Percentiles rank a stretch among this genome's conserved stretches.
Conservation (phyloP, 768 basidiomycete species). For the Coprinellus micaceus region DNA sequence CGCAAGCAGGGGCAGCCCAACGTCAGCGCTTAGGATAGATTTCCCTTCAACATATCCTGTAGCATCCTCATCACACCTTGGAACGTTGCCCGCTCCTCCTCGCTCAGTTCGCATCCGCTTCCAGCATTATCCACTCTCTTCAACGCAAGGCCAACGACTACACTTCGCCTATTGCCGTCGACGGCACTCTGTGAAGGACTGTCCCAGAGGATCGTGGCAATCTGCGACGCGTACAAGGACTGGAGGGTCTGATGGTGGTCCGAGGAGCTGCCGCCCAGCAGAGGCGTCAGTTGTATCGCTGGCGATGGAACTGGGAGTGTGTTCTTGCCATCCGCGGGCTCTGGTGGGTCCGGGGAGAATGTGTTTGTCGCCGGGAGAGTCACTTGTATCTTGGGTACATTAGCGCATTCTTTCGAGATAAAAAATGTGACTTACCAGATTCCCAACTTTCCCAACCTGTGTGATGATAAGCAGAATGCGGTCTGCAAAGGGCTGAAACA, state of each 20-base stretch:
- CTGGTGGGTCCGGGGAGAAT: conserved; percentile 38
- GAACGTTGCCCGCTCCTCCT: conserved; percentile 44
- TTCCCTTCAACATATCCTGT: conserved; percentile 27
- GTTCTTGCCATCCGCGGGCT: conserved; percentile 28
- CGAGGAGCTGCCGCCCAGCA: conserved; percentile 74
- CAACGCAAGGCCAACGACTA: conserved; percentile 77
- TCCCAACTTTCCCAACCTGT: conserved; percentile 88
- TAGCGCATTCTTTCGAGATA: conserved; percentile 1
- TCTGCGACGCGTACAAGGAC: conserved; percentile 80
- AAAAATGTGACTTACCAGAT: conserved; percentile 49
- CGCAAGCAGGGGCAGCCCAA: conserved; percentile 27
- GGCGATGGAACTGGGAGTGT: conserved; percentile 60
- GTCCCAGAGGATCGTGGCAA: conserved; percentile 81
- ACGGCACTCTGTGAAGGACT: conserved; percentile 38
- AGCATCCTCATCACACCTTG: conserved; percentile 48
- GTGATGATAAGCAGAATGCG: conserved; percentile 83
- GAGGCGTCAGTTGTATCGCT: conserved; percentile 68
- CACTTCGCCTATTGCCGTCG: conserved; percentile 46
- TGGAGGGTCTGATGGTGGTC: conserved; percentile 68
- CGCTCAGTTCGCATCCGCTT: conserved; percentile 24
- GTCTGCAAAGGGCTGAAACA: conserved; percentile 79
- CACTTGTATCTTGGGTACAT: conserved; percentile 66
- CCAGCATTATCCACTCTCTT: conserved; percentile 30
- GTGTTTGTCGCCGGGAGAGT: conserved; percentile 63
- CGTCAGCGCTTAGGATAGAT: conserved; percentile 1